A percentile compares a stretch with the other conserved stretches of the same genome.
These are phyloP conservation scores for Camellia oleifera DNA, from an alignment of 179 eudicot species.

Conservation along the genomic window DNA sequence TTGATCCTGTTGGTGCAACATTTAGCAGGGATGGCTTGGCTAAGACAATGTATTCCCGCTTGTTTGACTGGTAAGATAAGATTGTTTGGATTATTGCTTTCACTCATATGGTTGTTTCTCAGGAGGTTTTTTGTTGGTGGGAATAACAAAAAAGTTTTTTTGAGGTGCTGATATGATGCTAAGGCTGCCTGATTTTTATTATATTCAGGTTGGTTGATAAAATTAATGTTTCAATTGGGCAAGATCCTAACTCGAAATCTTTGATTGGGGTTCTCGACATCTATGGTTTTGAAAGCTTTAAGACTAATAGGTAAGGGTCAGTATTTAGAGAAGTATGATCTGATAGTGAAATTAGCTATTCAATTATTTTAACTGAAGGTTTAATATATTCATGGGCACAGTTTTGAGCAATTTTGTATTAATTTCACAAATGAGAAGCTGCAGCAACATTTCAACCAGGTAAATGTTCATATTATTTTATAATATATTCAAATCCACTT, in stretches of 20 bases:
- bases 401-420: constrained; percentile 83
- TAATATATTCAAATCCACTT: neutral
- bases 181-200: constrained; percentile 12
- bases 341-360: constrained; percentile 11
- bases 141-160: neutral
- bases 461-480: constrained; percentile 10
- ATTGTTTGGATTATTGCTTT: constrained; percentile 1
- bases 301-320: constrained; percentile 58
- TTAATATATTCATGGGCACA: constrained; percentile 27
- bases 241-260: constrained; percentile 67
- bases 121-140: neutral
- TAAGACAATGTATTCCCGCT: constrained; percentile 60
- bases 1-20: constrained; percentile 63
- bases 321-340: neutral
- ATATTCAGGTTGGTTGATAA: constrained; percentile 65
- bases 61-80: constrained; percentile 63
- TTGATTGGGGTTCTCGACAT: constrained; percentile 90
- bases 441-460: constrained; percentile 86
- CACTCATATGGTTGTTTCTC: neutral
- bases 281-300: constrained; percentile 92
- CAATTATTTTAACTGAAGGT: neutral
- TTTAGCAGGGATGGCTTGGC: constrained; percentile 82
- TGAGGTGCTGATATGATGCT: constrained; percentile 9
- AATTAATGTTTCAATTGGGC: constrained; percentile 75
- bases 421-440: constrained; percentile 77